A percentile compares a stretch with the other conserved stretches of the same genome.
Evolutionary conservation across 371 early-diverging fungal genomes (phyloP).

Genomic region (Lichtheimia ornata): DNA sequence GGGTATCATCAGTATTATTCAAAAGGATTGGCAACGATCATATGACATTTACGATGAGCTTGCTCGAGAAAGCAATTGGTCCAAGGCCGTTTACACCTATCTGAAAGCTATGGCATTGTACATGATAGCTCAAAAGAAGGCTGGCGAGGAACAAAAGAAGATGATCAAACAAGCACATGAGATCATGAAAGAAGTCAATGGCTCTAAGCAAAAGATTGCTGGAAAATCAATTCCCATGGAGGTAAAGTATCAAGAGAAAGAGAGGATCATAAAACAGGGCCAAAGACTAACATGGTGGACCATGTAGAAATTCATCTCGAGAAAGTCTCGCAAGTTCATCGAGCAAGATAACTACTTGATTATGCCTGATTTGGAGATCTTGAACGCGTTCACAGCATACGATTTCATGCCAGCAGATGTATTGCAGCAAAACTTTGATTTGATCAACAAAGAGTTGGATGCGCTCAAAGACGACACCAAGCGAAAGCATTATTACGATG

Average conservation of each 20-base stretch:
- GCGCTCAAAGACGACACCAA: constrained; percentile 26
- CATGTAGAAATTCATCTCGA: constrained; percentile 68
- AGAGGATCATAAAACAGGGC: not conserved
- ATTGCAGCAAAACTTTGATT: constrained; percentile 39
- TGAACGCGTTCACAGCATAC: constrained; percentile 62
- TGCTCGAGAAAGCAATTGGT: constrained; percentile 73
- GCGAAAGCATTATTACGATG: constrained; percentile 56
- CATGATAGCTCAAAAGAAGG: constrained; percentile 14
- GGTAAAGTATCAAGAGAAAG: constrained; percentile 23
- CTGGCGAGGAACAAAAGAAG: constrained; percentile 11
- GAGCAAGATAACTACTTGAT: constrained; percentile 60
- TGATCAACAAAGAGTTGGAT: constrained; percentile 50
- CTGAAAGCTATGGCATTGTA: constrained; percentile 60
- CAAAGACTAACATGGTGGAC: not conserved
- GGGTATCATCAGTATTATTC: constrained; percentile 46
- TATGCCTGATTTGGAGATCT: constrained; percentile 70
- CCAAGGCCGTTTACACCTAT: constrained; percentile 74
- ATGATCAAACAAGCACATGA: constrained; percentile 19
- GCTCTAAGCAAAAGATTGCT: constrained; percentile 68
- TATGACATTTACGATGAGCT: constrained; percentile 57
- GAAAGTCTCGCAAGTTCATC: constrained; percentile 71
- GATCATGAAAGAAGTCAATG: constrained; percentile 60
- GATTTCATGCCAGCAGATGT: constrained; percentile 56
- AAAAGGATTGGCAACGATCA: constrained; percentile 57
- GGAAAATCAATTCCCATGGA: constrained; percentile 81